Percentiles rank a stretch among this genome's conserved stretches.
phyloP scores from a whole-genome alignment of 1,139 yeast genomes.

The Kurtzmaniella quercitrusa region DNA sequence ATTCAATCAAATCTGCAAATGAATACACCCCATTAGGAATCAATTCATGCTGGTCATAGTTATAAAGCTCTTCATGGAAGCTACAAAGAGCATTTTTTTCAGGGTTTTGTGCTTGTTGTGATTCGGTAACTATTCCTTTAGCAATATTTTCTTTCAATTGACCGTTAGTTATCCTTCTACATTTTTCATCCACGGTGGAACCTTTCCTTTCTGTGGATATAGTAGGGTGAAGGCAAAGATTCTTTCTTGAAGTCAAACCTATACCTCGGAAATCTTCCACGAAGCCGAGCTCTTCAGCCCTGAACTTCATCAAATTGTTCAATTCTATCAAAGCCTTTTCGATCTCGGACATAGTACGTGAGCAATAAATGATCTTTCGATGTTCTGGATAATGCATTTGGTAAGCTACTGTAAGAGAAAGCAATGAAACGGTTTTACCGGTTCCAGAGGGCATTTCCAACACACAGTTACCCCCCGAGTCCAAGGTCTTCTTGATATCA shows the following conservation, averaged over 20 bases:
- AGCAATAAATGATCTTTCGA: conserved; percentile 89
- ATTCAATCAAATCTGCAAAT: conserved; percentile 73
- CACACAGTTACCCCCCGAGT: conserved; percentile 96
- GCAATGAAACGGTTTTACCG: conserved; percentile 89
- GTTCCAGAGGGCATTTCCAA: conserved; percentile 99
- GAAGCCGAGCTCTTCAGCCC: conserved; percentile 77
- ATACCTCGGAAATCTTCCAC: conserved; percentile 88
- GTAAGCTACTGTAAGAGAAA: conserved; percentile 89
- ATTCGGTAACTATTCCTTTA: conserved; percentile 49
- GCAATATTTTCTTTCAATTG: conserved; percentile 68
- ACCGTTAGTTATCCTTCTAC: conserved; percentile 92
- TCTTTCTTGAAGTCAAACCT: conserved; percentile 92
- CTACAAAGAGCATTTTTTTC: conserved; percentile 50
- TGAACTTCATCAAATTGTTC: conserved; percentile 79
- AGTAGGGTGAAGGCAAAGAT: conserved; percentile 84
- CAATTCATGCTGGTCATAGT: conserved; percentile 79
- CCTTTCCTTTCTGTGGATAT: conserved; percentile 90
- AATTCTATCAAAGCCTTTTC: conserved; percentile 96
- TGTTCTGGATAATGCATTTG: conserved; percentile 96
- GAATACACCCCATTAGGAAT: conserved; percentile 94
- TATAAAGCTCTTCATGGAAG: conserved; percentile 84
- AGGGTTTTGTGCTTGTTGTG: conserved; percentile 39
- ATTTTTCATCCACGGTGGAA: conserved; percentile 90
- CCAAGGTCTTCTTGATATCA: conserved; percentile 87
- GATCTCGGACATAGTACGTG: conserved; percentile 99